Evolutionary conservation across 805 yeast genomes (phyloP), one percentile per base, ranked within the genome.

Genomic region (Nakazawaea molendinolei): DNA sequence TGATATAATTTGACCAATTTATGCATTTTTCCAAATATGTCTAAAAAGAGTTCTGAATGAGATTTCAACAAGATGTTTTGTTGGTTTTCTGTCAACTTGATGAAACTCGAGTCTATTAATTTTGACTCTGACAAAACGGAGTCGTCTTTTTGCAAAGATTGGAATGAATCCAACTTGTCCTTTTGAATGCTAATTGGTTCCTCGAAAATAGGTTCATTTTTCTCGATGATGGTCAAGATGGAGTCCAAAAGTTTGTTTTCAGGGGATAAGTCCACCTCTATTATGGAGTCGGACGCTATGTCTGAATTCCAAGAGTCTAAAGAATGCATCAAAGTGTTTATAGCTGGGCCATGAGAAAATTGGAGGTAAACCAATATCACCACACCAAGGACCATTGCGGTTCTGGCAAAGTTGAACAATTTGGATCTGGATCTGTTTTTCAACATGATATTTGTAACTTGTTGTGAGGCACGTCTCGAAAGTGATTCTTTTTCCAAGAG

Each of bases 381-480:
- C 10, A 31, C n/a, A 7, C 12, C 12, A 5, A 36, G 4, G 3
- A 36, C 8, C 13, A 12, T 14, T 3, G 19, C 8, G 4, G 15
- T 15, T 24, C 31, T 36, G 18, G 31, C 2, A 4, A 36, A 9
- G 20, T 16, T 20, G 9, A 25, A 21, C 14, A 36, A 12, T 22
- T 26, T 31, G 3, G 39, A 36, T 13, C 23, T 31, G 8, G 39
- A 19, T 21, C 35, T 19, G 13, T 31, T 31, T 21, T 25, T 36
- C 19, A 31, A 10, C 31, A 36, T 36, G 10, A 36, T 36, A 16
- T 20, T 21, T 3, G 35, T 10, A 6, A 36, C 8, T 26, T 36
- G 39, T 31, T 36, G 35, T n/a, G 39, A 36, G 9, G 39, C 39
- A 14, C 39, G 25, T 16, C 39, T 19, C 7, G 35, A 36, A 10